Base-by-base conservation (phyloP, 768 basidiomycete genomes). In the Pleurotus cornucopiae region DNA sequence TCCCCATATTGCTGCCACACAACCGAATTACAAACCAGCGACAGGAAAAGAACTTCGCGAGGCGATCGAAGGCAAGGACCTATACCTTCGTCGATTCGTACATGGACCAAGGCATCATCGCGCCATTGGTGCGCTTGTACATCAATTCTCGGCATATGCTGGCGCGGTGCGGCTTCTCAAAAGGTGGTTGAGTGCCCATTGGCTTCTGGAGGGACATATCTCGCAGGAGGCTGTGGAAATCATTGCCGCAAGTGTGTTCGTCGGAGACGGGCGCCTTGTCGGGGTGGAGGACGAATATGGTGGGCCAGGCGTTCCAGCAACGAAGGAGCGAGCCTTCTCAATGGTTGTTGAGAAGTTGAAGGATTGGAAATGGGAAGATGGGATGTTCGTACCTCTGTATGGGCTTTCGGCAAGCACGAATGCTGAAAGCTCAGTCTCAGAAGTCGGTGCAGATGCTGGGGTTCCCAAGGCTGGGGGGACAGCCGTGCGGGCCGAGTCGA, bases 171-270 rank as follows among this genome's bases (percentile, higher is more conserved):
- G 97, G 39, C 78, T 98, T 13, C 81, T 91, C 49, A 96, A 98
- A 73, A 82, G 96, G 43, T 99, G 97, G 97, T 74, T 98, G 54
- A 84, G 90, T 0, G 76, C 88, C 5, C 97, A 99, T 66, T 92
- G 90, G 88, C 78, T 97, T 56, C 79, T 98, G 34, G 76, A 80
- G 3, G 70, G 77, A 0, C 88, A 92, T 61, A 75, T 98, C 53
- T 78, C 80, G 5, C 81, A 84, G 57, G 93, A 98, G 67, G 85
- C 82, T 0, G 80, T 91, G 37, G 97, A 99, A 69, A 73, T 98
- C 14, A 68, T 99, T 41, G 92, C 91, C 67, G 91, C 93, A 0
- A 73, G 75, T 34, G 76, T 89, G 13, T 98, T 95, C 65, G 73
- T 94, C 9, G 77, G 77, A 2, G 77, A 80, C n/a, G 77, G 65